Percentiles rank a stretch among this genome's conserved stretches.
Evolutionary conservation across 2,329 filamentous ascomycete genomes (phyloP).

Genomic region (Cladosporium halotolerans): DNA sequence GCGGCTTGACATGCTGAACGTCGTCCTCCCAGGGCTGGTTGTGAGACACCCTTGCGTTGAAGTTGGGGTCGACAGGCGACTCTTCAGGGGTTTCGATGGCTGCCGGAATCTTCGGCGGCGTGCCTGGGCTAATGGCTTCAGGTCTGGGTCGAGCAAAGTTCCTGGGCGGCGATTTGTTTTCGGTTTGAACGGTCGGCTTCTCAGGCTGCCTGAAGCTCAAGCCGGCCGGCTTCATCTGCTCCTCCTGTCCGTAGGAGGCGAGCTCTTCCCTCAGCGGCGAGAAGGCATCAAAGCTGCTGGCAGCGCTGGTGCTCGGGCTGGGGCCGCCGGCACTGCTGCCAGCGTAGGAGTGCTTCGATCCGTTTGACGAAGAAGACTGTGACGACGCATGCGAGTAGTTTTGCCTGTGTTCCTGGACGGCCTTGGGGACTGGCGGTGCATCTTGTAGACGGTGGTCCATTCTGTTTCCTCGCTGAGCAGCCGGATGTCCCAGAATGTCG

Average conservation of each 20-base stretch:
- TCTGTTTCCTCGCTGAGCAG: slow-evolving; percentile 6
- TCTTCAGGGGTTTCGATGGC: slow-evolving; percentile 9
- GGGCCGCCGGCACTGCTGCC: slow-evolving; percentile 23
- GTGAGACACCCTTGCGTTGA: slow-evolving; percentile 1
- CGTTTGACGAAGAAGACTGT: slow-evolving; percentile 25
- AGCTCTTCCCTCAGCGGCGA: slow-evolving; percentile 17
- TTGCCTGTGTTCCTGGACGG: slow-evolving; percentile 23
- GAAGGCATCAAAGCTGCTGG: slow-evolving; percentile 28
- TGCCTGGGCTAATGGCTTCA: background rate
- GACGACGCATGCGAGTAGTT: slow-evolving; percentile 24
- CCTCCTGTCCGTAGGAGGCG: slow-evolving; percentile 19
- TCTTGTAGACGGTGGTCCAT: slow-evolving; percentile 25
- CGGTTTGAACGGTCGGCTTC: slow-evolving; percentile 22
- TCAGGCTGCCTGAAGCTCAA: slow-evolving; percentile 20
- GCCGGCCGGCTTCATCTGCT: slow-evolving; percentile 20
- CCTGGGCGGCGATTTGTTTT: slow-evolving; percentile 21
- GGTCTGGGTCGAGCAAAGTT: slow-evolving; percentile 15
- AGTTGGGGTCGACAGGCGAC: slow-evolving; percentile 29
- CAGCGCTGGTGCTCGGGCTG: slow-evolving; percentile 27
- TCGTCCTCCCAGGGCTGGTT: slow-evolving; percentile 17
- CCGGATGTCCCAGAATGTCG: background rate
- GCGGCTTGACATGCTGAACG: background rate
- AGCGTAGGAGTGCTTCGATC: slow-evolving; percentile 21
- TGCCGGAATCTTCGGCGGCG: slow-evolving; percentile 7
- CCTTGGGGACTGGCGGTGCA: slow-evolving; percentile 28